These are phyloP conservation scores for Gossypioides kirkii DNA, from an alignment of 345 rosid species.

Conservation along the genomic window DNA sequence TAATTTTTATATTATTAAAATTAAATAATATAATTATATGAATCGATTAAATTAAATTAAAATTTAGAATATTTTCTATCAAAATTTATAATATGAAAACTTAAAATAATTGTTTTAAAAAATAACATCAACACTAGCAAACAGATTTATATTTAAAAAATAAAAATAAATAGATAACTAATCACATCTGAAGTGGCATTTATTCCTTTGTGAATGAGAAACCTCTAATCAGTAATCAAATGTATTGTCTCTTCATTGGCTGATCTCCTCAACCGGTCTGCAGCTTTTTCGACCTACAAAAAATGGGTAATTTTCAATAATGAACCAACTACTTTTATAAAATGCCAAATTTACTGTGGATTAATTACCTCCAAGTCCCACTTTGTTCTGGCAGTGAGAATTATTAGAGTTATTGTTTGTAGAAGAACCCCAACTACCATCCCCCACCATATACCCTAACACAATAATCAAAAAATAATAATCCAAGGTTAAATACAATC, in stretches of 20 bases:
- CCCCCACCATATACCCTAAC: slow-evolving; percentile 98
- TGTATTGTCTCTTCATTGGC: slow-evolving; percentile 22
- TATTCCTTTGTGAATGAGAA: not conserved
- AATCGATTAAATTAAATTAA: too few relatives aligned
- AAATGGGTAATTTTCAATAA: not conserved
- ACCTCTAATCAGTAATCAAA: not conserved
- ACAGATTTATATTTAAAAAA: too few relatives aligned
- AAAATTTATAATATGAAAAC: too few relatives aligned
- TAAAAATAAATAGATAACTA: too few relatives aligned
- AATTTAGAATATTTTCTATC: too few relatives aligned
- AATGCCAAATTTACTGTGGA: not conserved
- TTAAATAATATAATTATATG: too few relatives aligned
- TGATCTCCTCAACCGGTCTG: slow-evolving; percentile 39
- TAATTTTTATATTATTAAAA: too few relatives aligned
- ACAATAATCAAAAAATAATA: not conserved
- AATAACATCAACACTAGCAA: too few relatives aligned
- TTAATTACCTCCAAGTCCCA: slow-evolving; percentile 64
- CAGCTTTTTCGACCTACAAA: slow-evolving; percentile 64
- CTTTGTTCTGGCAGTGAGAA: slow-evolving; percentile 69
- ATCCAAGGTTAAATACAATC: too few relatives aligned
- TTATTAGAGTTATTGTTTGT: slow-evolving; percentile 56
- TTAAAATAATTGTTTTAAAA: too few relatives aligned
- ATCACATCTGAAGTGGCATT: not conserved
- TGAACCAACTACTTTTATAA: not conserved
- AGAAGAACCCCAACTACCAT: slow-evolving; percentile 66